These are phyloP conservation scores for Pythium monospermum DNA, from an alignment of 352 stramenopile species.

Conservation along the genomic window DNA sequence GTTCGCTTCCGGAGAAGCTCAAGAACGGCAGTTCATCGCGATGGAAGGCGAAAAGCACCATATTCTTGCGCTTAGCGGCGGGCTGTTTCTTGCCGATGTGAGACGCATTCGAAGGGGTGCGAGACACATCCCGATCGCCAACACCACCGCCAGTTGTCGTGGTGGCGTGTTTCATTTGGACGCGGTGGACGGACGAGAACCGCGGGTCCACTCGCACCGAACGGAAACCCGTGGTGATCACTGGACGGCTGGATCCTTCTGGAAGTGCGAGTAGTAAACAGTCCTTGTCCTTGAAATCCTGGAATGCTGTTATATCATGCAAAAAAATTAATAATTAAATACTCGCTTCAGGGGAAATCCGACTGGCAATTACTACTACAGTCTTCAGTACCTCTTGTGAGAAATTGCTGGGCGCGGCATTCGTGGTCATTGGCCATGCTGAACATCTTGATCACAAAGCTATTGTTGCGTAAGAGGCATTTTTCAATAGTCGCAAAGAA, in stretches of 20 bases:
- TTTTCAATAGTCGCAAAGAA: constrained; percentile 48
- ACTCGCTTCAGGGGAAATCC: neutral
- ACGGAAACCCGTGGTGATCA: constrained; percentile 44
- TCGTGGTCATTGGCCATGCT: constrained; percentile 37
- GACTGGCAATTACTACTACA: too few relatives aligned
- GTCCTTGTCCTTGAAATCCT: constrained; percentile 55
- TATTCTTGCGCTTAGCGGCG: constrained; percentile 1
- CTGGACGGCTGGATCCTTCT: constrained; percentile 33
- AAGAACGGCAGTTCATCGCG: constrained; percentile 64
- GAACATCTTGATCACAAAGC: constrained; percentile 48
- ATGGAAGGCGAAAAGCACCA: constrained; percentile 53
- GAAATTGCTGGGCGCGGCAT: constrained; percentile 40
- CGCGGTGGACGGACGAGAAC: constrained; percentile 33
- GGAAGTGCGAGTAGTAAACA: constrained; percentile 47
- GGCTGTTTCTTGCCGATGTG: constrained; percentile 15
- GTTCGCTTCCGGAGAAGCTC: constrained; percentile 28
- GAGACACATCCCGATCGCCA: neutral
- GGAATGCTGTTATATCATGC: constrained; percentile 31
- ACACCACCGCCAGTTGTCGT: neutral
- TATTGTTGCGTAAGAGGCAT: constrained; percentile 58
- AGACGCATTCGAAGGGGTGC: constrained; percentile 9
- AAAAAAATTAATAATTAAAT: neutral
- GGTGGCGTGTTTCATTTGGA: constrained; percentile 23
- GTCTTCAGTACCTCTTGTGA: constrained; percentile 37
- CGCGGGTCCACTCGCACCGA: constrained; percentile 32